These are phyloP conservation scores for Microthyrium microscopicum DNA, from an alignment of 2,329 filamentous ascomycete genomes.

Conservation along the genomic window DNA sequence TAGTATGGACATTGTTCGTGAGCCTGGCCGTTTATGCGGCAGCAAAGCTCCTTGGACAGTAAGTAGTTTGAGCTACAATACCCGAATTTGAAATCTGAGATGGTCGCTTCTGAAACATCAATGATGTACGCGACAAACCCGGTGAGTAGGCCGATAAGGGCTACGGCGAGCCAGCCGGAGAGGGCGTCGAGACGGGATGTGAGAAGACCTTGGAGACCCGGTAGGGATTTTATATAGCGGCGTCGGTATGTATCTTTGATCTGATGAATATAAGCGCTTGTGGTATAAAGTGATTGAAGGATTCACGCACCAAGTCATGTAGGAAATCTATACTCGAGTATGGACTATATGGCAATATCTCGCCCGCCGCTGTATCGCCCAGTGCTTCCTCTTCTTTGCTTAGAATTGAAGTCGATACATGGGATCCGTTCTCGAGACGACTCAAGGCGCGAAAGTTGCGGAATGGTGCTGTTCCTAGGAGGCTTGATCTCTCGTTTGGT, in stretches of 20 bases:
- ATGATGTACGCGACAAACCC: constrained; percentile 39
- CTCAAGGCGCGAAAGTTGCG: no score
- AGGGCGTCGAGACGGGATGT: constrained; percentile 30
- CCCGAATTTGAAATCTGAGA: constrained; percentile 41
- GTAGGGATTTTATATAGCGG: constrained; percentile 26
- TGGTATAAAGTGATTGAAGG: not conserved
- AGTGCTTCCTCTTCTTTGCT: constrained; percentile 34
- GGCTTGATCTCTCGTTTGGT: no score
- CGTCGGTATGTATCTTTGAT: constrained; percentile 41
- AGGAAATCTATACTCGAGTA: constrained; percentile 48
- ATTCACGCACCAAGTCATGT: constrained; percentile 32
- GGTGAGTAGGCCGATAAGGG: constrained; percentile 36
- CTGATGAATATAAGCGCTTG: constrained; percentile 13
- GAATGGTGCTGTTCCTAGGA: no score
- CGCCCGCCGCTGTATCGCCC: constrained; percentile 30
- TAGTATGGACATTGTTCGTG: constrained; percentile 24
- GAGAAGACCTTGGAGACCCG: constrained; percentile 25
- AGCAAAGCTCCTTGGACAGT: constrained; percentile 34
- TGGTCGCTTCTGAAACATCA: constrained; percentile 36
- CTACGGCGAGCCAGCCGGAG: constrained; percentile 39
- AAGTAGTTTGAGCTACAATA: constrained; percentile 32
- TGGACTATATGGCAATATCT: constrained; percentile 42
- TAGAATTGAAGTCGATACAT: constrained; percentile 23
- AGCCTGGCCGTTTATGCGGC: constrained; percentile 12
- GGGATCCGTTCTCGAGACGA: no score